A percentile compares a stretch with the other conserved stretches of the same genome.
Evolutionary conservation across 495 filamentous ascomycete species (phyloP).

Genomic region (Chlorociboria aeruginascens): DNA sequence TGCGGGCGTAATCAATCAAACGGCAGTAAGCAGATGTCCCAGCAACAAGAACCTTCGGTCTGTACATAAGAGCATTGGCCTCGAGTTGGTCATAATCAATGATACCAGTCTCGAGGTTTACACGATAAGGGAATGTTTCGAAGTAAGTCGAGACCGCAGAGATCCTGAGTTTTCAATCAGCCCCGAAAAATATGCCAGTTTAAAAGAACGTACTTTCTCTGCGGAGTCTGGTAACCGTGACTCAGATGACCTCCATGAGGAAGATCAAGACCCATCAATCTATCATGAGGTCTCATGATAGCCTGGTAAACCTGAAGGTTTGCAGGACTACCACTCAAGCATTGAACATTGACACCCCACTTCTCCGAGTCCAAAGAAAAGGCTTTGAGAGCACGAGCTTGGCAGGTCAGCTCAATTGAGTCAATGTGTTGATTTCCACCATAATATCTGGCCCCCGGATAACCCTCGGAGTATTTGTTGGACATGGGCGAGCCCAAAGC

Average conservation of each 20-base stretch:
- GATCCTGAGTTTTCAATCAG: conserved; percentile 41
- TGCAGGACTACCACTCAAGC: conserved; percentile 81
- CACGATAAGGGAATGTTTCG: conserved; percentile 87
- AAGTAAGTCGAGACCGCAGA: conserved; percentile 91
- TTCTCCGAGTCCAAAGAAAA: conserved; percentile 77
- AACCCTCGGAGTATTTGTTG: conserved; percentile 99
- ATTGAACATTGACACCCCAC: conserved; percentile 99
- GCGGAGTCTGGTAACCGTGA: conserved; percentile 94
- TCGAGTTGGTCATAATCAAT: conserved; percentile 95
- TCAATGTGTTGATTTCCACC: conserved; percentile 99
- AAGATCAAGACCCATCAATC: conserved; percentile 94
- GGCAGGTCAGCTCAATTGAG: conserved; percentile 88
- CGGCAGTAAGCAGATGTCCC: conserved; percentile 98
- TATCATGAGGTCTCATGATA: conserved; percentile 91
- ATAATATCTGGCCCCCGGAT: conserved; percentile 97
- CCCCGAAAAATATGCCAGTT: not conserved
- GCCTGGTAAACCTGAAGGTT: conserved; percentile 99
- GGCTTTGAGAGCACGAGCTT: conserved; percentile 84
- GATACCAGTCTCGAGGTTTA: conserved; percentile 82
- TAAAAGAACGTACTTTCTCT: conserved; percentile 56
- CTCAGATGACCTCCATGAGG: conserved; percentile 96
- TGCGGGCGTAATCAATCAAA: conserved; percentile 90
- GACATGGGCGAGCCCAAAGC: conserved; percentile 84
- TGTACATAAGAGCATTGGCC: conserved; percentile 85
- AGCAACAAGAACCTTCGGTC: conserved; percentile 90